Conservation (phyloP, 164 flowering plant genomes). For the Akebia trifoliata region DNA sequence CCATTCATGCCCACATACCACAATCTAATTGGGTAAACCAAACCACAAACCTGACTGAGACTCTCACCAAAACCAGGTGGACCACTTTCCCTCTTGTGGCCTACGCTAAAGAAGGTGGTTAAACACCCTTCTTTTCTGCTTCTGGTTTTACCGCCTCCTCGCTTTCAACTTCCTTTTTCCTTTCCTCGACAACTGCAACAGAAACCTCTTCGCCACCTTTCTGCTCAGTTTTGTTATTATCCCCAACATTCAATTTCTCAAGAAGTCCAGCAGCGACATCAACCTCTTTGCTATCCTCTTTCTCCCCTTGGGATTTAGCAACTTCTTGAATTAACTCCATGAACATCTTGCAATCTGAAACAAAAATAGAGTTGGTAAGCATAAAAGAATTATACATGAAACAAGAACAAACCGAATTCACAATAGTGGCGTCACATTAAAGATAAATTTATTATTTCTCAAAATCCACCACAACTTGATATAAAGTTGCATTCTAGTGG, state of each 20-base stretch:
- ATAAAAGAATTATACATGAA: neutral
- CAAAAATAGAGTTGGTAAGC: neutral
- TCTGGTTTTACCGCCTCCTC: constrained; percentile 8
- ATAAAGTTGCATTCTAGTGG: neutral
- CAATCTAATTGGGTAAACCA: no score
- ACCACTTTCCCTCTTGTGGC: no score
- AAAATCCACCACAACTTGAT: neutral
- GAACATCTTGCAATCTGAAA: constrained; percentile 35
- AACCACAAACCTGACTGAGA: no score
- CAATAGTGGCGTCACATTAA: neutral
- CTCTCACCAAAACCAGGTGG: no score
- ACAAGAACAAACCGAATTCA: neutral
- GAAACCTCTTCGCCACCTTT: constrained; percentile 7
- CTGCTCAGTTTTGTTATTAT: constrained; percentile 12
- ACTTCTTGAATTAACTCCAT: constrained; percentile 34
- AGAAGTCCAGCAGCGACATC: constrained; percentile 25
- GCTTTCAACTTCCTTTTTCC: neutral
- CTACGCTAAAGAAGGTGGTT: constrained; percentile 1
- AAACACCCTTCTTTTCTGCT: constrained; percentile 16
- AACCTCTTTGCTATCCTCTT: constrained; percentile 25
- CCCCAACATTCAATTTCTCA: constrained; percentile 28
- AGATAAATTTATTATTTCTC: neutral
- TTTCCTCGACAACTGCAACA: constrained; percentile 4
- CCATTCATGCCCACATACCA: no score
- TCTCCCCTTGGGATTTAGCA: constrained; percentile 24